Base-by-base conservation (phyloP, 352 stramenopile species). In the Phytophthora sp. region DNA sequence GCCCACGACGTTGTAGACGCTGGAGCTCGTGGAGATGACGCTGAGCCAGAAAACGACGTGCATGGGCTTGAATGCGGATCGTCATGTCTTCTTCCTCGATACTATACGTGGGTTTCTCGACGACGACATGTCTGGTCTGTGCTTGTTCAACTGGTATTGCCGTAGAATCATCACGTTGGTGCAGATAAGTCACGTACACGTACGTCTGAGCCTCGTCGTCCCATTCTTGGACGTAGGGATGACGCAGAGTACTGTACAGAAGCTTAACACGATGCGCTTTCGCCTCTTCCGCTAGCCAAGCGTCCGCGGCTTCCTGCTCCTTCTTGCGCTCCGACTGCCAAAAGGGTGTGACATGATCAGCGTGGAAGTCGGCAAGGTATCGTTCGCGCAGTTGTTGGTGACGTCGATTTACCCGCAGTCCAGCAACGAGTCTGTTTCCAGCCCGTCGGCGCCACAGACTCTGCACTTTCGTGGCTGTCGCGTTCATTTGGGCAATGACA, bases 271-370 rank as follows among this genome's bases (percentile, higher is more conserved):
- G 71, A 13, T 74, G 63, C 4, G 58, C 61, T 21, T 72, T 66
- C 1, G 66, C 68, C 33, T 85, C 63, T 24, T 81, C 76, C 8
- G 55, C 36, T 3, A 75, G 30, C 66, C 74, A 90, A 23, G 75
- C 52, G 18, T 88, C 82, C 18, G 79, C 62, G 26, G 82, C 74
- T 21, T 79, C 47, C 13, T 86, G 73, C 45, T 92, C 84, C 42
- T 72, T 78, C 39, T 81, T 78, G 6, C 84, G 70, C 15, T 95
- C 86, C 16, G 61, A 58, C 50, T 86, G 66, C 86, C 84, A 95
- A 38, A 93, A 57, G 6, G 77, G 76, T 2, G 73, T 87, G 45
- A 93, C 84, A 23, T 82, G 76, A 47, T 93, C 82, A 12, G 47
- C 36, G 9, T 73, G 60, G n/a, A 79, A 74, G n/a, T 93, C 83